Conservation (phyloP, 306 rosid genomes). For the Vigna trinervia region DNA sequence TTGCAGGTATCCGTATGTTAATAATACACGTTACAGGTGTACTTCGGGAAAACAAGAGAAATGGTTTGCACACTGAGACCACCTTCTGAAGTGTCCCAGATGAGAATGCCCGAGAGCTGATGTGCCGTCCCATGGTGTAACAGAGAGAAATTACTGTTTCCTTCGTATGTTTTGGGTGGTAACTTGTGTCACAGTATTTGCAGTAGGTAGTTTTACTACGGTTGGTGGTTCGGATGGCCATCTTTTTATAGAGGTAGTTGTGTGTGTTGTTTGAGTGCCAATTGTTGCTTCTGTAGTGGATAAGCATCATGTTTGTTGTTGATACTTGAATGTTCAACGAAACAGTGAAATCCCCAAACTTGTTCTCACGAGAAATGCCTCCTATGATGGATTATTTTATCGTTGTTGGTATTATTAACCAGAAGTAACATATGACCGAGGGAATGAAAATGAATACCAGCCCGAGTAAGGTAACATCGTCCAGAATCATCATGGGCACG, state of each 20-base stretch:
- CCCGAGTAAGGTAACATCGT: no score
- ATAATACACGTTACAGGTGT: slow-evolving; percentile 63
- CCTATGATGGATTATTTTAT: not conserved
- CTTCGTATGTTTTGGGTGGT: slow-evolving; percentile 38
- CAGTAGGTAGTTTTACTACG: slow-evolving; percentile 33
- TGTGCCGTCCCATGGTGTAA: slow-evolving; percentile 26
- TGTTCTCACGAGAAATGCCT: not conserved
- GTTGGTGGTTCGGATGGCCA: slow-evolving; percentile 33
- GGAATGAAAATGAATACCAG: not conserved
- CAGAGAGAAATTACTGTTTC: slow-evolving; percentile 27
- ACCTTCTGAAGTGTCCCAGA: slow-evolving; percentile 76
- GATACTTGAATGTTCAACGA: slow-evolving; percentile 30
- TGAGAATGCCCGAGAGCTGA: slow-evolving; percentile 81
- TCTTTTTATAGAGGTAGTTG: slow-evolving; percentile 28
- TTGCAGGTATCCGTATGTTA: slow-evolving; percentile 58
- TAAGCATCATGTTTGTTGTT: slow-evolving; percentile 35
- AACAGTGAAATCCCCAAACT: slow-evolving; percentile 22
- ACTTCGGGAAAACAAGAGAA: slow-evolving; percentile 97
- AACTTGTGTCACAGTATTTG: slow-evolving; percentile 41
- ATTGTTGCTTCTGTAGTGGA: slow-evolving; percentile 37
- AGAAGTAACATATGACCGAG: not conserved
- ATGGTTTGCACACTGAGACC: slow-evolving; percentile 98
- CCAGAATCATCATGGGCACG: no score
- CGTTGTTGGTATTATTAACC: not conserved
- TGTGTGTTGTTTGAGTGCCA: slow-evolving; percentile 46